phyloP scores from a whole-genome alignment of 306 rosid species.

The Datisca glomerata region DNA sequence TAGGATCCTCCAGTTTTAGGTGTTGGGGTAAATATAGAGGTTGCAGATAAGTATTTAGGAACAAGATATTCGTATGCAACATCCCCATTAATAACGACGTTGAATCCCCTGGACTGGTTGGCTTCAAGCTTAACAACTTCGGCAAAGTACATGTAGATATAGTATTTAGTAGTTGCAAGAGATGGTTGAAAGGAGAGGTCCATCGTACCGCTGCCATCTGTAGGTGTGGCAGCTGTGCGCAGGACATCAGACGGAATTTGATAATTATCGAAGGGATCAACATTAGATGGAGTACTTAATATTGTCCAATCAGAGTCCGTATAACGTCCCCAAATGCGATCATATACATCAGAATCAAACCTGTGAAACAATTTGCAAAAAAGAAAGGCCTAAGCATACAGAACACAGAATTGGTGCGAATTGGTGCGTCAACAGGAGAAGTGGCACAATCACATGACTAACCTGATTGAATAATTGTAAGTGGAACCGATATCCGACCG shows the following conservation, averaged over 20 bases:
- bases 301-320: background rate
- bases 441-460: background rate
- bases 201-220: background rate
- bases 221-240: constrained; percentile 13
- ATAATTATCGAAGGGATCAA: background rate
- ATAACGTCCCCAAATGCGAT: constrained; percentile 18
- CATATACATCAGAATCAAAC: constrained; percentile 23
- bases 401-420: background rate
- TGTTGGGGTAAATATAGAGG: constrained; percentile 1
- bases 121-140: constrained; percentile 8
- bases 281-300: background rate
- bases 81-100: constrained; percentile 17
- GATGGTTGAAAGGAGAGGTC: background rate
- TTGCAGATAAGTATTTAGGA: constrained; percentile 3
- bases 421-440: too few relatives aligned
- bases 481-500: constrained; percentile 13
- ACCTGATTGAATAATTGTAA: constrained; percentile 4
- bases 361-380: constrained; percentile 7
- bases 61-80: background rate
- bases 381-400: background rate
- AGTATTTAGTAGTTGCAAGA: constrained; percentile 1
- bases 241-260: constrained; percentile 13
- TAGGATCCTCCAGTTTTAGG: background rate
- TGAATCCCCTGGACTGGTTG: constrained; percentile 15
- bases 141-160: constrained; percentile 21